Conservation (phyloP, 225 moss, liverwort and hornwort species). For the Marchantia polymorpha region DNA sequence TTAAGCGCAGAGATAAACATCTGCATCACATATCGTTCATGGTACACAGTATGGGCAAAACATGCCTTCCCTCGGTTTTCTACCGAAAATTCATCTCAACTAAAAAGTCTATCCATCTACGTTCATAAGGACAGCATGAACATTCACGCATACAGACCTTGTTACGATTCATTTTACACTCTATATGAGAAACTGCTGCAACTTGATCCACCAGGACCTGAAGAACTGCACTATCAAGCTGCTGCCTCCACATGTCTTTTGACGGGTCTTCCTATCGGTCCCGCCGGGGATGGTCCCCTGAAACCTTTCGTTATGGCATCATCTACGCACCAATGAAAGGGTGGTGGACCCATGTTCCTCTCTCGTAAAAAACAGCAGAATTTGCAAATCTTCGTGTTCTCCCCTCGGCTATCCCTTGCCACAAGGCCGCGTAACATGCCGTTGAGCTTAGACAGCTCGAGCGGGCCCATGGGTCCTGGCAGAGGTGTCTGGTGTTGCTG, state of each 20-base stretch:
- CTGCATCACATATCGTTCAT: constrained; percentile 43
- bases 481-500: constrained; percentile 63
- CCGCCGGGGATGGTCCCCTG: constrained; percentile 93
- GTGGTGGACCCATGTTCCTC: constrained; percentile 68
- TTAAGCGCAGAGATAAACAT: constrained; percentile 16
- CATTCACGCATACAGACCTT: constrained; percentile 47
- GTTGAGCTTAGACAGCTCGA: constrained; percentile 80
- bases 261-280: constrained; percentile 90
- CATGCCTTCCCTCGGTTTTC: constrained; percentile 33
- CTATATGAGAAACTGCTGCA: constrained; percentile 46
- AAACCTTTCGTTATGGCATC: constrained; percentile 92
- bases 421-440: constrained; percentile 76
- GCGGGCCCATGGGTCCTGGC: constrained; percentile 46
- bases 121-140: constrained; percentile 37
- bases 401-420: constrained; percentile 64
- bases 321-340: constrained; percentile 96
- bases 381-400: constrained; percentile 76
- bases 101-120: constrained; percentile 49
- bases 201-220: constrained; percentile 22
- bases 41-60: constrained; percentile 51
- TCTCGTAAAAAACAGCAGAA: constrained; percentile 82
- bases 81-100: constrained; percentile 43
- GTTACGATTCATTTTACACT: constrained; percentile 45
- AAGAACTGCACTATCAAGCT: constrained; percentile 39
- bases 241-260: constrained; percentile 93